These are phyloP conservation scores for Microascus cirrosus DNA, from an alignment of 2,329 filamentous ascomycete genomes.

Conservation along the genomic window DNA sequence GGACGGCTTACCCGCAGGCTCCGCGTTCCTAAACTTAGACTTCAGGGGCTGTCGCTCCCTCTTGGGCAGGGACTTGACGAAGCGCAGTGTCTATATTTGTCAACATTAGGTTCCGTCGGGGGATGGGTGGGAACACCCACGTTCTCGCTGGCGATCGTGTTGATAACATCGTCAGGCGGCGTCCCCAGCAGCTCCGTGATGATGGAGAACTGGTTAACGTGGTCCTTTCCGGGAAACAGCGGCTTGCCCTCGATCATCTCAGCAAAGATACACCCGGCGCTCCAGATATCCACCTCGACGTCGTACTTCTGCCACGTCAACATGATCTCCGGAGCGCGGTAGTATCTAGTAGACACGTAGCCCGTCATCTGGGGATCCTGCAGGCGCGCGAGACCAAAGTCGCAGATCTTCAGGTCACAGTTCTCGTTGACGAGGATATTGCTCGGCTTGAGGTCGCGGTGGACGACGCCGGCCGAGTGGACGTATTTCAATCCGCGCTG, in stretches of 20 bases:
- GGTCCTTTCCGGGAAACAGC: conserved; percentile 95
- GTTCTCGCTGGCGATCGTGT: conserved; percentile 97
- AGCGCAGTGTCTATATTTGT: conserved; percentile 65
- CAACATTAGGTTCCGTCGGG: background rate
- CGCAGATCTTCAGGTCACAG: conserved; percentile 98
- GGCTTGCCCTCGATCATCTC: conserved; percentile 99
- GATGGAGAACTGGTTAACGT: conserved; percentile 99
- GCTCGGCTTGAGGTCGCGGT: conserved; percentile 94
- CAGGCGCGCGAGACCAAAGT: conserved; percentile 93
- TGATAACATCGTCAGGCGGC: conserved; percentile 94
- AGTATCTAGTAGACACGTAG: conserved; percentile 97
- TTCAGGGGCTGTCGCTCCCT: conserved; percentile 77
- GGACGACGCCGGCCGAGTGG: conserved; percentile 94
- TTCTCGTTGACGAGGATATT: conserved; percentile 99
- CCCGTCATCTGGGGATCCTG: conserved; percentile 99
- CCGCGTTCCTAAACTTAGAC: conserved; percentile 92
- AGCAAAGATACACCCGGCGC: conserved; percentile 95
- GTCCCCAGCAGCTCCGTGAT: conserved; percentile 96
- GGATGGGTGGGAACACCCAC: conserved; percentile 40
- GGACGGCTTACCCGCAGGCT: conserved; percentile 56
- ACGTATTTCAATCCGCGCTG: conserved; percentile 98
- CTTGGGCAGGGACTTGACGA: conserved; percentile 94
- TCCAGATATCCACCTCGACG: conserved; percentile 98
- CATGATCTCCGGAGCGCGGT: conserved; percentile 98
- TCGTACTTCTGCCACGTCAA: conserved; percentile 99